These are phyloP conservation scores for Nephelium lappaceum DNA, from an alignment of 345 rosid genomes.

Conservation along the genomic window DNA sequence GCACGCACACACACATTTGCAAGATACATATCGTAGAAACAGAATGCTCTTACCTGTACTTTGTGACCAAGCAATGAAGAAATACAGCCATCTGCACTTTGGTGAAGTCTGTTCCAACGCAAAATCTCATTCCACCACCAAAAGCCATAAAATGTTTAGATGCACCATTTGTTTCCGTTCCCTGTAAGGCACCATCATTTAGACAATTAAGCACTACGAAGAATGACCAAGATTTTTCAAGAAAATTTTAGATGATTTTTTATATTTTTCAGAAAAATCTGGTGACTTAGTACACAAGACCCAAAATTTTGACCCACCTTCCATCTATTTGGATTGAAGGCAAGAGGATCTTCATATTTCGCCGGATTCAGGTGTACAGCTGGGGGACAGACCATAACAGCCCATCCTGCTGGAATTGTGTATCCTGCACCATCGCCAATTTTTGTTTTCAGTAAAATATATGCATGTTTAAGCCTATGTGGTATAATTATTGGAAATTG, in stretches of 20 bases:
- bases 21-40: background rate
- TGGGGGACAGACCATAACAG: conserved; percentile 91
- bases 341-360: conserved; percentile 69
- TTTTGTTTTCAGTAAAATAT: background rate
- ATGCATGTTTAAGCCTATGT: conserved; percentile 5
- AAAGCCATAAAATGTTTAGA: conserved; percentile 90
- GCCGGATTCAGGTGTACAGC: conserved; percentile 84
- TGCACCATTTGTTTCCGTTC: conserved; percentile 53
- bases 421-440: conserved; percentile 53
- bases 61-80: conserved; percentile 80
- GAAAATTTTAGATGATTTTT: background rate
- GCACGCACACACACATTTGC: background rate
- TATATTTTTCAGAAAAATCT: background rate
- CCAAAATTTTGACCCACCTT: conserved; percentile 48
- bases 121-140: conserved; percentile 97
- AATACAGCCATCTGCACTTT: conserved; percentile 86
- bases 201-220: background rate
- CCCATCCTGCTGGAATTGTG: conserved; percentile 96
- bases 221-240: background rate
- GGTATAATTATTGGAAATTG: background rate
- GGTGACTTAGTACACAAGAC: conserved; percentile 19
- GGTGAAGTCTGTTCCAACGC: conserved; percentile 91
- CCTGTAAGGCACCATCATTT: conserved; percentile 45
- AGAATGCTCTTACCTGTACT: conserved; percentile 61
- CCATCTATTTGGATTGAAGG: conserved; percentile 93